Conservation (phyloP, 805 yeast species). For the Candida tallmaniae region DNA sequence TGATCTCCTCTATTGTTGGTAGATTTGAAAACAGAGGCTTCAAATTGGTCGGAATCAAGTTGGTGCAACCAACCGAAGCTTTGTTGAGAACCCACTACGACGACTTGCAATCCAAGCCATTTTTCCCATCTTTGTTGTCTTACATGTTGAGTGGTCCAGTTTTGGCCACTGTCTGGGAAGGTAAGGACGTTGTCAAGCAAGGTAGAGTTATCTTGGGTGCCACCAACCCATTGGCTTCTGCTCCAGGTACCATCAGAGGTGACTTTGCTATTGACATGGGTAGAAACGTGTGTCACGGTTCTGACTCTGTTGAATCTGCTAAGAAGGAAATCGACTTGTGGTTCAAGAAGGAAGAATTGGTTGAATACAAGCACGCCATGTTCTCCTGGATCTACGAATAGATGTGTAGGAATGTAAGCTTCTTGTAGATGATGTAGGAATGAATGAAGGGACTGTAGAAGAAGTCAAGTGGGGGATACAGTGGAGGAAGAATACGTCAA, state of each 20-base stretch:
- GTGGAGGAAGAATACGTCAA: too few species aligned
- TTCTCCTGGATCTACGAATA: slow-evolving; percentile 94
- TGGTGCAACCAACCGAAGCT: slow-evolving; percentile 80
- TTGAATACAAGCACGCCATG: slow-evolving; percentile 83
- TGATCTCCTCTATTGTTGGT: slow-evolving; percentile 80
- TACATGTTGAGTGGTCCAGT: slow-evolving; percentile 99
- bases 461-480: too few species aligned
- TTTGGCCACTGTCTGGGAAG: slow-evolving; percentile 99
- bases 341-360: slow-evolving; percentile 97
- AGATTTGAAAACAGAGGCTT: slow-evolving; percentile 97
- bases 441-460: not conserved
- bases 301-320: slow-evolving; percentile 98
- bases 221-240: slow-evolving; percentile 94
- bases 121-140: slow-evolving; percentile 93
- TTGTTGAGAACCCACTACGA: slow-evolving; percentile 91
- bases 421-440: too few species aligned
- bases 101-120: slow-evolving; percentile 93
- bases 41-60: slow-evolving; percentile 95
- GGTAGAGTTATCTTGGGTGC: slow-evolving; percentile 98
- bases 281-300: slow-evolving; percentile 99
- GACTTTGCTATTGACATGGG: slow-evolving; percentile 98
- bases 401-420: too few species aligned
- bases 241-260: slow-evolving; percentile 99
- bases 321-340: slow-evolving; percentile 92
- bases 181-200: slow-evolving; percentile 98